phyloP scores from a whole-genome alignment of 495 filamentous ascomycete genomes.

The Astrothelium macrocarpum region DNA sequence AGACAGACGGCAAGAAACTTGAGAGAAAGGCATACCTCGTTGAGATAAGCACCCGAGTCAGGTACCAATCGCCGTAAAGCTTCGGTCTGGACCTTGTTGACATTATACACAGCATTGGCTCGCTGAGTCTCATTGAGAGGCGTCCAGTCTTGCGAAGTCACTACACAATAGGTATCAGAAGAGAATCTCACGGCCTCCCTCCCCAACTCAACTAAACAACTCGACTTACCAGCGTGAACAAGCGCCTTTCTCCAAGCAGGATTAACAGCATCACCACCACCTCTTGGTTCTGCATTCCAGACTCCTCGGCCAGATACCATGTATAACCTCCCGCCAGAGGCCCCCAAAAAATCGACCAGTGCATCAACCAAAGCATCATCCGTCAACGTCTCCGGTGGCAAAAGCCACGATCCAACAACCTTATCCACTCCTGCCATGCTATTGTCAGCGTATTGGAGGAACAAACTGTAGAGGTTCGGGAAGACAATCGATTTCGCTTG shows the following conservation, averaged over 20 bases:
- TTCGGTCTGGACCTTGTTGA: neutral
- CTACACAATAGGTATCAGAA: neutral
- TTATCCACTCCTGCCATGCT: neutral
- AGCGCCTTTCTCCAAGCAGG: neutral
- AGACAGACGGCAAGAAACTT: neutral
- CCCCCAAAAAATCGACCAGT: neutral
- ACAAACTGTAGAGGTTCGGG: slow-evolving; percentile 1
- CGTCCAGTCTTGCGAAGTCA: neutral
- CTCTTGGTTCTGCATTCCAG: neutral
- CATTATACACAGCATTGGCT: neutral
- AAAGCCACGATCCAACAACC: neutral
- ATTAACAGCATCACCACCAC: neutral
- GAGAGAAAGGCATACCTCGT: neutral
- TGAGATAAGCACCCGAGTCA: neutral
- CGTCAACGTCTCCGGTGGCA: neutral
- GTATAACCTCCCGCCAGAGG: neutral
- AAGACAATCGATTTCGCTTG: neutral
- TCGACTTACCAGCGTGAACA: neutral
- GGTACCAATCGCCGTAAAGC: slow-evolving; percentile 1
- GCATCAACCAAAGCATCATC: neutral
- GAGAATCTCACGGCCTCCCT: neutral
- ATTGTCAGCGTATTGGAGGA: neutral
- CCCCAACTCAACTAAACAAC: neutral
- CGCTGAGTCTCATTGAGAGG: neutral
- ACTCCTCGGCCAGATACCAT: neutral